phyloP scores from a whole-genome alignment of 1,139 yeast species.

The Protomyces macrosporus region DNA sequence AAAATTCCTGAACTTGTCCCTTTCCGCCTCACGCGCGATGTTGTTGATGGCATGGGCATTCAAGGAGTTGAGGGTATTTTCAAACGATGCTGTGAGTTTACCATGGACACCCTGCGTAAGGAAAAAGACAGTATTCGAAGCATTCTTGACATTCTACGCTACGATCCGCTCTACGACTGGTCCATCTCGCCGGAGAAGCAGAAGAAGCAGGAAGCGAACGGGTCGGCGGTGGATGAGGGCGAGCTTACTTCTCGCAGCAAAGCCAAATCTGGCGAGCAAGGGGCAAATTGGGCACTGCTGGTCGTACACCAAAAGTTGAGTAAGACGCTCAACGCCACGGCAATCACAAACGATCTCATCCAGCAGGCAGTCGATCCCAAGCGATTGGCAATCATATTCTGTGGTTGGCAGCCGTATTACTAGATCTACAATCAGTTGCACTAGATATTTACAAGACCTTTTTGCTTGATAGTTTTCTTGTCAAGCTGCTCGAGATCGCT shows the following conservation, averaged over 20 bases:
- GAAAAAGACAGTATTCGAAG: slow-evolving; percentile 69
- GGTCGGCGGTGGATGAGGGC: not conserved
- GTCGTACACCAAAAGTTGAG: slow-evolving; percentile 71
- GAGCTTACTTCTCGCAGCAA: slow-evolving; percentile 35
- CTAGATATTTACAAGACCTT: not conserved
- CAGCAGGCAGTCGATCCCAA: slow-evolving; percentile 65
- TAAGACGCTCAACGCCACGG: slow-evolving; percentile 70
- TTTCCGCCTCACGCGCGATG: slow-evolving; percentile 80
- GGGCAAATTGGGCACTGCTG: slow-evolving; percentile 71
- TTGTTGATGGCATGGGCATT: slow-evolving; percentile 88
- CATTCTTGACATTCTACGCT: slow-evolving; percentile 75
- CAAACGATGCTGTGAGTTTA: slow-evolving; percentile 65
- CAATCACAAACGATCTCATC: slow-evolving; percentile 73
- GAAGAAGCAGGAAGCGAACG: slow-evolving; percentile 47
- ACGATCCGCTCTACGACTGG: slow-evolving; percentile 66
- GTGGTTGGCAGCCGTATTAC: slow-evolving; percentile 60
- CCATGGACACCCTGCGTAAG: slow-evolving; percentile 59
- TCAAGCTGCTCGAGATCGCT: slow-evolving; percentile 34
- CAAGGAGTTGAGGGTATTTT: slow-evolving; percentile 76
- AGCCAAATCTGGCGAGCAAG: slow-evolving; percentile 36
- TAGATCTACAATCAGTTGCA: not conserved
- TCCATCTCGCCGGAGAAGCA: slow-evolving; percentile 43
- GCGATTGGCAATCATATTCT: slow-evolving; percentile 68
- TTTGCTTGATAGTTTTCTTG: not conserved
- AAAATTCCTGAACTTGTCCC: slow-evolving; percentile 93